Conservation (phyloP, 306 rosid species). For the Datisca glomerata region DNA sequence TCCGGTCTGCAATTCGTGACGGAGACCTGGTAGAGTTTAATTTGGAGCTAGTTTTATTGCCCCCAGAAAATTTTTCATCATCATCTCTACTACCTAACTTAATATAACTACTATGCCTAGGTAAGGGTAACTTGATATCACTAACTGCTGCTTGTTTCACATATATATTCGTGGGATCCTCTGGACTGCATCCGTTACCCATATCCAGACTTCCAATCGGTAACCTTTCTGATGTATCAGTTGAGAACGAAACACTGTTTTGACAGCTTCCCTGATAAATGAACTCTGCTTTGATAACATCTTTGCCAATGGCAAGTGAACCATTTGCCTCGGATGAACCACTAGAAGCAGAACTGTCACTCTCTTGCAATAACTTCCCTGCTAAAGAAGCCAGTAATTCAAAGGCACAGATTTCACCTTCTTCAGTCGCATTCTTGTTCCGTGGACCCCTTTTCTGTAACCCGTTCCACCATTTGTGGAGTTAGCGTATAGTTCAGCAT, state of each 20-base stretch:
- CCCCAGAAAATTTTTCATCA: conserved; percentile 58
- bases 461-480: not conserved
- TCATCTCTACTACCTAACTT: conserved; percentile 81
- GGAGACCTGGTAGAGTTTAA: conserved; percentile 44
- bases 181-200: conserved; percentile 32
- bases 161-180: conserved; percentile 29
- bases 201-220: conserved; percentile 22
- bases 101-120: conserved; percentile 25
- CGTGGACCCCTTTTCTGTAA: not conserved
- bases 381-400: conserved; percentile 88
- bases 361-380: conserved; percentile 76
- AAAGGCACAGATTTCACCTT: conserved; percentile 50
- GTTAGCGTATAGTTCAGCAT: not conserved
- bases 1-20: conserved; percentile 35
- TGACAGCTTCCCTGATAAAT: conserved; percentile 34
- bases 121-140: conserved; percentile 27
- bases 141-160: conserved; percentile 29
- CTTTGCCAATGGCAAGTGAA: conserved; percentile 25
- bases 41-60: conserved; percentile 48
- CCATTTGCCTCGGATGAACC: conserved; percentile 58
- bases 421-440: conserved; percentile 15
- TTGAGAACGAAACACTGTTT: conserved; percentile 27
- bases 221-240: conserved; percentile 29
- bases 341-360: conserved; percentile 72
- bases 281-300: conserved; percentile 31